Base-by-base conservation (phyloP, 2,329 filamentous ascomycete species). In the Xylaria arbuscula region DNA sequence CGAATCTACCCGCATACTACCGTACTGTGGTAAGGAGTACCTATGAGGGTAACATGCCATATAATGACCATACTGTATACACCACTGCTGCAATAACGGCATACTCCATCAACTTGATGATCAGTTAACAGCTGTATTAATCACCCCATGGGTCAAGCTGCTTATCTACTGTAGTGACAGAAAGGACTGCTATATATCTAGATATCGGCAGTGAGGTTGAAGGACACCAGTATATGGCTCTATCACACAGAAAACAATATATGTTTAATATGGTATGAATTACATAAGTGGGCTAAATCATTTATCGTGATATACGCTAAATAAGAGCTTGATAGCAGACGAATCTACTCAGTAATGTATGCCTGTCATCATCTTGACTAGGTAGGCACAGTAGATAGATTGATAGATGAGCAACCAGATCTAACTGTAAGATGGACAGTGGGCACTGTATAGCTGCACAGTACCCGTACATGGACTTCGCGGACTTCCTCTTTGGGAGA, bases 401-500 rank as follows among this genome's bases (percentile, higher is more conserved):
- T n/a, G n/a, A 28, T 13, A 50, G 24, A 53, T 53, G 7, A n/a
- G 32, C 48, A 47, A 48, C 40, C 10, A 40, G n/a, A 48, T 54
- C 34, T 54, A 24, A 58, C 5, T 3, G 28, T 28, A 5, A 28
- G 3, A n/a, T 51, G 8, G 5, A 60, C 50, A 62, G 62, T 53
- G 22, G 47, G 42, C 17, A 57, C 55, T 32, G 48, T 60, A 17
- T 13, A 5, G 8, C 4, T 5, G 5, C 32, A 56, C 48, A 2
- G 34, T 64, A 42, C 5, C 8, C 3, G n/a, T 24, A 54, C 36
- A 19, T 66, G 54, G 62, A 63, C 15, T 69, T 59, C 64, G 40
- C 62, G 64, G 67, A 66, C 40, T 71, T 70, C 70, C 70, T 61
- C 55, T 63, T 62, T 68, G 0, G 67, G 70, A 56, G 65, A 53